phyloP scores from a whole-genome alignment of 192 early-diverging fungal genomes.

The Phycomyces nitens region DNA sequence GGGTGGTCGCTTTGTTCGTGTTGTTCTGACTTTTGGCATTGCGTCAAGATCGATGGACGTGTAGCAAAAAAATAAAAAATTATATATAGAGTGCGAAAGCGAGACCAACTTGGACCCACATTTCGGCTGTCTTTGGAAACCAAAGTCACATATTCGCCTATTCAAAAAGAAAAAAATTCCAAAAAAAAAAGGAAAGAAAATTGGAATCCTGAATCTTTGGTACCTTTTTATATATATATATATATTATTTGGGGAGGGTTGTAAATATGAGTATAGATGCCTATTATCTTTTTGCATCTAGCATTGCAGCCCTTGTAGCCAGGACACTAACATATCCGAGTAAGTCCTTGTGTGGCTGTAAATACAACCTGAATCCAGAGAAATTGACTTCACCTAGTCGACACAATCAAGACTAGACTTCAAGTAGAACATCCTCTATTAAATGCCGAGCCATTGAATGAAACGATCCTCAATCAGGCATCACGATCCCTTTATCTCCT shows the following conservation, averaged over 20 bases:
- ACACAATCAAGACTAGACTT: conserved; percentile 71
- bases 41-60: background rate
- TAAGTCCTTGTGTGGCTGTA: conserved; percentile 19
- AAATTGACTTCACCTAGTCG: conserved; percentile 50
- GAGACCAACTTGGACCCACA: too few species aligned
- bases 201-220: too few species aligned
- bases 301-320: conserved; percentile 55
- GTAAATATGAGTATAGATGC: background rate
- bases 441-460: conserved; percentile 24
- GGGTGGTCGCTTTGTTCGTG: conserved; percentile 81
- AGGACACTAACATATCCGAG: conserved; percentile 64
- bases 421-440: conserved; percentile 40
- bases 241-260: too few species aligned
- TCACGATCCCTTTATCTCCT: conserved; percentile 19
- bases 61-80: background rate
- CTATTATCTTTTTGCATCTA: conserved; percentile 45
- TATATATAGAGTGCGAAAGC: background rate
- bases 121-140: background rate
- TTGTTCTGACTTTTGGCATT: conserved; percentile 76
- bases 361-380: too few species aligned
- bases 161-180: background rate
- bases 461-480: conserved; percentile 19
- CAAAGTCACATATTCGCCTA: background rate
- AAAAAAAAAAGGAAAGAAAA: too few species aligned
- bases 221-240: too few species aligned